Conservation (phyloP, 2,329 filamentous ascomycete species). For the Elsinoe batatas region DNA sequence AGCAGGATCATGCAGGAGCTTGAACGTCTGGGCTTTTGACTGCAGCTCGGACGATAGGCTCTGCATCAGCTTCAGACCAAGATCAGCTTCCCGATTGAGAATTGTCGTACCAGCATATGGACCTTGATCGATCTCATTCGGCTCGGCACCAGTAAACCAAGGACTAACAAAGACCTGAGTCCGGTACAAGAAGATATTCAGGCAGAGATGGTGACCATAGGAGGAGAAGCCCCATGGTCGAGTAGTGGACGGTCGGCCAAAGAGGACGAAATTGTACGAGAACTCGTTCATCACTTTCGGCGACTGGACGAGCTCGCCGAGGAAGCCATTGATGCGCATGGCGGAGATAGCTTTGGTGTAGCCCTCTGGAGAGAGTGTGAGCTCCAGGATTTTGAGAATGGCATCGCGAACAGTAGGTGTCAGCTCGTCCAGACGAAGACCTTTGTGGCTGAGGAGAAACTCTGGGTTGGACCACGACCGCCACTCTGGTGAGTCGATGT, state of each 20-base stretch:
- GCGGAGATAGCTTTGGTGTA: conserved; percentile 59
- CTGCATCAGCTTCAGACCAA: conserved; percentile 63
- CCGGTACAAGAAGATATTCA: conserved; percentile 58
- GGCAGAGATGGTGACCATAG: conserved; percentile 70
- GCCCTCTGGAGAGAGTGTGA: conserved; percentile 57
- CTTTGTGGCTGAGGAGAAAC: conserved; percentile 59
- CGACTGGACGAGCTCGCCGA: conserved; percentile 56
- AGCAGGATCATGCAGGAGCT: conserved; percentile 49
- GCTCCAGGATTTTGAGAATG: conserved; percentile 47
- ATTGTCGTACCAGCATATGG: conserved; percentile 55
- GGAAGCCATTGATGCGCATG: conserved; percentile 67
- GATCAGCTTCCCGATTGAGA: conserved; percentile 51
- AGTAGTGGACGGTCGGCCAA: conserved; percentile 50
- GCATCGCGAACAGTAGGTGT: conserved; percentile 35
- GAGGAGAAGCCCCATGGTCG: conserved; percentile 62
- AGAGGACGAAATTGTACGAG: conserved; percentile 67
- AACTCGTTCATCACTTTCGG: conserved; percentile 60
- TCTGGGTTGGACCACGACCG: conserved; percentile 64
- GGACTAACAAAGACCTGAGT: conserved; percentile 59
- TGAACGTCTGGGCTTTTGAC: conserved; percentile 46
- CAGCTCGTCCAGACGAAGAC: conserved; percentile 59
- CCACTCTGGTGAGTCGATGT: conserved; percentile 63
- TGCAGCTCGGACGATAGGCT: conserved; percentile 41
- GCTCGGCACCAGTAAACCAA: conserved; percentile 72
- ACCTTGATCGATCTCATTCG: conserved; percentile 61